Base-by-base conservation (phyloP, 1,139 yeast genomes). In the Zygosaccharomyces pseudobailii region DNA sequence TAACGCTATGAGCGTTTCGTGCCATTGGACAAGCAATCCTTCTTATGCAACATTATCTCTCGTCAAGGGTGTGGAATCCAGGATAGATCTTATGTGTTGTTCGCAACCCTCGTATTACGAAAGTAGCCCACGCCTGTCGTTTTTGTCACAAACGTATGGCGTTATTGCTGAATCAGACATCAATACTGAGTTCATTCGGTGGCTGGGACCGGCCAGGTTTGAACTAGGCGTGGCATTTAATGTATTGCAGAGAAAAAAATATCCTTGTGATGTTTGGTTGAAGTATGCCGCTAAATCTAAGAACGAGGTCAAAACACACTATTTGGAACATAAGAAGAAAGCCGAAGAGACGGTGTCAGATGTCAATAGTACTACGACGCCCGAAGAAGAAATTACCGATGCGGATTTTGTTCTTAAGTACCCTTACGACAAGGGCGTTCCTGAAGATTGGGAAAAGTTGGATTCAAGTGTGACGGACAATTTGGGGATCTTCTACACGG, bases 111-210 rank as follows among this genome's bases (percentile, higher is more conserved):
- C 68, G 4, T 62, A 59, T 34, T 45, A 37, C 20, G 61, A 68
- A 10, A 70, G 71, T 1, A 56, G 60, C 10, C 69, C 69, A 5
- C 67, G 69, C 51, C 70, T 88, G 34, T 85, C 97, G 21, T 92
- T 92, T 59, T 71, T 92, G 49, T 78, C 89, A 46, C 97, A 89
- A 65, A 82, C 95, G 4, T 86, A 82, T 61, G 98, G 98, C 6
- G 73, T 88, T 30, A 85, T 92, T 51, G 98, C 98, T 1, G 97
- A 90, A 65, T 77, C 92, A 22, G 98, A 92, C 69, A 79, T 92
- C 43, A 96, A 96, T 8, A 92, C 98, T 0, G 98, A 92, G 62
- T 77, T 82, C 68, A 70, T 90, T 61, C 73, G 98, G 56, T 88
- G 90, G 84, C 72, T 92, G 76, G 98, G 98, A 0, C 80, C 92